Evolutionary conservation across 108 stramenopile species (phyloP), one percentile per base, ranked within the genome.

Genomic region (Nitzschia palea): DNA sequence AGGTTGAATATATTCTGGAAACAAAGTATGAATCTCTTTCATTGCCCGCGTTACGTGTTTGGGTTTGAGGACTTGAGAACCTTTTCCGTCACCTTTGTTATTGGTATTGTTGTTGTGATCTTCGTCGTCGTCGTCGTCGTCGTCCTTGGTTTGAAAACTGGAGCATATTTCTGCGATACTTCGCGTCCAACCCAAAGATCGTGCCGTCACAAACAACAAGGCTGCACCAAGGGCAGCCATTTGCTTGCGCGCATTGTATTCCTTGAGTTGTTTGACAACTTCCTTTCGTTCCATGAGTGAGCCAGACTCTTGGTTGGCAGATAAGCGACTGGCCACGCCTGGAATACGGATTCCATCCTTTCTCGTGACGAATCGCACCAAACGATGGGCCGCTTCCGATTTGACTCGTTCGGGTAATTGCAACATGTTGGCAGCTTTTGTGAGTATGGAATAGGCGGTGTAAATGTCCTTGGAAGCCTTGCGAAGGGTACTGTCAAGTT

Each of bases 11-110:
- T 80, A 77, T 31, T 82, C 81, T 35, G 85, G 85, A 52, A 86
- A 80, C 15, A 65, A 43, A 1, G 62, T 17, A 33, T 72, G 66
- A 22, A 86, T 73, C 51, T 86, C 85, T 6, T 71, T 74, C 37
- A 86, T 82, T n/a, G 85, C 85, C 10, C 44, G 27, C n/a, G 68
- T 73, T 30, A 81, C 81, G 43, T 86, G 85, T 42, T 82, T 86
- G 15, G 65, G 32, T 65, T 82, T 82, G 58, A 86, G 74, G 20
- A 71, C 67, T 8, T 45, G 14, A 15, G 25, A 44, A 0, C 30
- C 44, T 2, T 34, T 52, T 3, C 3, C 36, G 15, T 44, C 25
- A 22, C 29, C 32, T 29, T 45, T 14, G n/a, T n/a, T n/a, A n/a
- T n/a, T n/a, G n/a, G n/a, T n/a, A 60, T 64, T 22, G 56, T 15